Evolutionary conservation across 495 filamentous ascomycete species (phyloP).

Genomic region (Lentithecium fluviatile): DNA sequence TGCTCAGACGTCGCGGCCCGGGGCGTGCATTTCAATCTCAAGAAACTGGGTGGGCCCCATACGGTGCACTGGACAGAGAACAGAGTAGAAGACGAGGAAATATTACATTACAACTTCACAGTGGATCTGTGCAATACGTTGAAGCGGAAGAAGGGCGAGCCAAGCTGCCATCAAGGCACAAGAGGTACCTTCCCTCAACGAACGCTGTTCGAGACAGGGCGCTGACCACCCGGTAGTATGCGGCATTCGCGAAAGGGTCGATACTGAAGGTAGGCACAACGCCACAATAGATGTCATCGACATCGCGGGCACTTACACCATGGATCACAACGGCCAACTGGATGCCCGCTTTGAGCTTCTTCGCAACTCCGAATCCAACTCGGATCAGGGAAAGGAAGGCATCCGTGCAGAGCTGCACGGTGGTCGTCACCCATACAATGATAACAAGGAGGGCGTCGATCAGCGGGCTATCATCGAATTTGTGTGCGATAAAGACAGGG

Average conservation of each 20-base stretch:
- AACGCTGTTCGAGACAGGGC: not conserved
- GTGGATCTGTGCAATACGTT: conserved; percentile 77
- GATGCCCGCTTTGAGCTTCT: conserved; percentile 64
- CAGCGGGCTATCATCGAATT: conserved; percentile 81
- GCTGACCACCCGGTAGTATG: conserved; percentile 60
- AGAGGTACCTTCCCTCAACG: conserved; percentile 50
- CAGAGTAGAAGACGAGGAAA: conserved; percentile 40
- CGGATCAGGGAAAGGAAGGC: conserved; percentile 65
- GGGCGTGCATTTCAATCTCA: conserved; percentile 63
- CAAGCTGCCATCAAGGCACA: conserved; percentile 59
- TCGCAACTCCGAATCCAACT: conserved; percentile 54
- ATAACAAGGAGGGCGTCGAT: conserved; percentile 48
- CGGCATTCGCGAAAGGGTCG: conserved; percentile 60
- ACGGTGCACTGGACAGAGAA: conserved; percentile 61
- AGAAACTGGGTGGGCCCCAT: conserved; percentile 68
- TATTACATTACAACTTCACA: conserved; percentile 79
- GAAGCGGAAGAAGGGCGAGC: conserved; percentile 50
- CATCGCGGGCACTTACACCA: conserved; percentile 67
- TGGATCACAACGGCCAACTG: conserved; percentile 49
- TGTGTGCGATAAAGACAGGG: conserved; percentile 66
- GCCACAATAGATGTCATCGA: conserved; percentile 57
- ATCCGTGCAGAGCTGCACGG: conserved; percentile 69
- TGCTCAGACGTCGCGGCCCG: conserved; percentile 63
- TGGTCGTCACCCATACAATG: conserved; percentile 54
- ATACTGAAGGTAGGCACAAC: conserved; percentile 44